phyloP scores from a whole-genome alignment of 768 basidiomycete species.

The Pisolithus orientalis region DNA sequence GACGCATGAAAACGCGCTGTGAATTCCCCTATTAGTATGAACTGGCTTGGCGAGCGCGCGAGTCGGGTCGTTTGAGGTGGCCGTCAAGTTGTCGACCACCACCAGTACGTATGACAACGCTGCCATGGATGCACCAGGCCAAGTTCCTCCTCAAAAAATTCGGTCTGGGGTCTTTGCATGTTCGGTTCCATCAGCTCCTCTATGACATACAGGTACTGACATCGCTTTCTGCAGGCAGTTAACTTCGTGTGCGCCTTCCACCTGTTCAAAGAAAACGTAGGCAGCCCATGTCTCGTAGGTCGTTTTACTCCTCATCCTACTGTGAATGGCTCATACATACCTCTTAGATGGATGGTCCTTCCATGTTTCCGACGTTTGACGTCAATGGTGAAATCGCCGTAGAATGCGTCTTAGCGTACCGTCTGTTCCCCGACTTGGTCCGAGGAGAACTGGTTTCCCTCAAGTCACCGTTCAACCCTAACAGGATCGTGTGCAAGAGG shows the following conservation, averaged over 20 bases:
- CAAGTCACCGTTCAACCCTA: slow-evolving; percentile 63
- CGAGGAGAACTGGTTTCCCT: slow-evolving; percentile 78
- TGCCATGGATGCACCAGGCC: slow-evolving; percentile 7
- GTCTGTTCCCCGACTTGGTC: slow-evolving; percentile 44
- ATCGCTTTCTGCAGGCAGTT: slow-evolving; percentile 31
- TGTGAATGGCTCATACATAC: neutral
- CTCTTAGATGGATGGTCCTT: slow-evolving; percentile 60
- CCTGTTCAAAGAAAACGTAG: slow-evolving; percentile 58
- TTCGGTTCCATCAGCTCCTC: slow-evolving; percentile 6
- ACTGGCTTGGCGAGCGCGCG: no score
- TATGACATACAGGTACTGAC: slow-evolving; percentile 1
- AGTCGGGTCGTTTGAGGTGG: neutral
- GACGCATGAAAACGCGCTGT: no score
- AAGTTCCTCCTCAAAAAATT: slow-evolving; percentile 14
- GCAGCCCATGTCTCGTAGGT: slow-evolving; percentile 46
- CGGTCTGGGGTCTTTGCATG: slow-evolving; percentile 22
- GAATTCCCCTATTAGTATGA: no score
- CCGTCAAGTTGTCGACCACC: neutral
- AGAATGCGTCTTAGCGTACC: slow-evolving; percentile 53
- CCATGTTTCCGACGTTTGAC: slow-evolving; percentile 76
- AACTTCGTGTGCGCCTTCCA: slow-evolving; percentile 57
- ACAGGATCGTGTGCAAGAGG: slow-evolving; percentile 76
- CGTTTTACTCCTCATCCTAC: slow-evolving; percentile 2
- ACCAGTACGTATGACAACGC: slow-evolving; percentile 6
- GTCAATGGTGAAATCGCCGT: slow-evolving; percentile 53